A percentile compares a stretch with the other conserved stretches of the same genome.
phyloP scores from a whole-genome alignment of 257 asterid genomes.

The Hygrophila difformis region DNA sequence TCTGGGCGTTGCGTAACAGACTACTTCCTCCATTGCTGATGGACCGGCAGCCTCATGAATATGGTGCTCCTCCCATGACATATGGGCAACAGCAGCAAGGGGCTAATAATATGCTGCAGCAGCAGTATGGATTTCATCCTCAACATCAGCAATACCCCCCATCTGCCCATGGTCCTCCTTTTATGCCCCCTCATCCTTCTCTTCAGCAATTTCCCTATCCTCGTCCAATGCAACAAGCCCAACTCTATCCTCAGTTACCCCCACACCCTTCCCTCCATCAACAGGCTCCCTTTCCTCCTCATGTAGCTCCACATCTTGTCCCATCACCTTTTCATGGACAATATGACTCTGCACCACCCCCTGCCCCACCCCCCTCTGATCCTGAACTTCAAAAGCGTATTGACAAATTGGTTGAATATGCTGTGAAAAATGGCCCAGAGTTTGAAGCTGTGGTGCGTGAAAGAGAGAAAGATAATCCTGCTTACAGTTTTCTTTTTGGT shows the following conservation, averaged over 20 bases:
- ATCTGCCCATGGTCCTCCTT: constrained; percentile 72
- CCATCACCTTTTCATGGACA: constrained; percentile 66
- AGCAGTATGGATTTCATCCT: constrained; percentile 73
- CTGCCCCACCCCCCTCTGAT: constrained; percentile 86
- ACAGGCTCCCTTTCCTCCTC: constrained; percentile 64
- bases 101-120: constrained; percentile 46
- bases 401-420: constrained; percentile 83
- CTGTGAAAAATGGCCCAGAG: constrained; percentile 91
- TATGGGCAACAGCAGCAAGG: constrained; percentile 78
- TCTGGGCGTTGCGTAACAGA: background rate
- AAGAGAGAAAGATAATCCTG: constrained; percentile 92
- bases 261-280: constrained; percentile 73
- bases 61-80: constrained; percentile 62
- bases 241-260: constrained; percentile 59
- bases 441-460: constrained; percentile 96
- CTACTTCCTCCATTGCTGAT: constrained; percentile 23
- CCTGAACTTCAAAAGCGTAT: constrained; percentile 90
- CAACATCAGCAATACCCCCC: constrained; percentile 88
- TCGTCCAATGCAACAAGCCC: constrained; percentile 73
- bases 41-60: constrained; percentile 89
- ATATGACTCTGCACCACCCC: constrained; percentile 71
- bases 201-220: constrained; percentile 79
- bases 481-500: constrained; percentile 82
- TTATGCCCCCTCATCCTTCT: constrained; percentile 72
- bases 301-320: constrained; percentile 59